Base-by-base conservation (phyloP, 306 rosid genomes). In the Datisca glomerata region DNA sequence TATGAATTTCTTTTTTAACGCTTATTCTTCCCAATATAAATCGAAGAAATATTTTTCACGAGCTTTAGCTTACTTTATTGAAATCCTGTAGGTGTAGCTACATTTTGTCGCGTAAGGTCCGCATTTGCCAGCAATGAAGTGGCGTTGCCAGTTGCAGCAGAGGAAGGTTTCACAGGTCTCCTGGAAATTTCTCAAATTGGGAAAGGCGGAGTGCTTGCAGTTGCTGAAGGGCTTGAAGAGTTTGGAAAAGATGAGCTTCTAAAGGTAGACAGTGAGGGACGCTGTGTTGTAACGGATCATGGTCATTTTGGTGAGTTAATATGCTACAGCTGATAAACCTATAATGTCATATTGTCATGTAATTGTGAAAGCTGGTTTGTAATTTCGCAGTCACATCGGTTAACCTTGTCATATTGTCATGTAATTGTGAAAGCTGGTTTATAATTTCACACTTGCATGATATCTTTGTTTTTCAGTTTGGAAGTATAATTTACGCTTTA, bases 221-320 rank as follows among this genome's bases (percentile, higher is more conserved):
- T 54, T 29, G 47, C 66, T 16, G 74, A 63, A 46, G 79, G 74
- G 33, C 67, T 78, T 19, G 69, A 64, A 68, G 91, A 72, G 42
- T 80, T 73, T 64, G 56, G 78, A 12, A 69, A 44, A 54, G 86
- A 75, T 18, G 93, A 89, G 65, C 75, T 84, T 45, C 61, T 74
- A 15, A 57, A 65, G 66, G 61, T 89, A 53, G 98, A 89, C 61
- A 64, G 81, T 10, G 92, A 89, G 59, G 92, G 94, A 37, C 84
- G 93, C 13, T 84, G 98, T 68, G 11, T 89, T 40, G 37, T 89
- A 49, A 80, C 92, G 6, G 96, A 91, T 78, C 96, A 91, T 56
- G 47, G 62, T 41, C 94, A 91, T 61, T 80, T 84, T 65, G 84
- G 95, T 86, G 60, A 45, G 81, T 34, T 24, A 28, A 33, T 18